Conservation (phyloP, 768 basidiomycete genomes). For the Tylopilus sp. region DNA sequence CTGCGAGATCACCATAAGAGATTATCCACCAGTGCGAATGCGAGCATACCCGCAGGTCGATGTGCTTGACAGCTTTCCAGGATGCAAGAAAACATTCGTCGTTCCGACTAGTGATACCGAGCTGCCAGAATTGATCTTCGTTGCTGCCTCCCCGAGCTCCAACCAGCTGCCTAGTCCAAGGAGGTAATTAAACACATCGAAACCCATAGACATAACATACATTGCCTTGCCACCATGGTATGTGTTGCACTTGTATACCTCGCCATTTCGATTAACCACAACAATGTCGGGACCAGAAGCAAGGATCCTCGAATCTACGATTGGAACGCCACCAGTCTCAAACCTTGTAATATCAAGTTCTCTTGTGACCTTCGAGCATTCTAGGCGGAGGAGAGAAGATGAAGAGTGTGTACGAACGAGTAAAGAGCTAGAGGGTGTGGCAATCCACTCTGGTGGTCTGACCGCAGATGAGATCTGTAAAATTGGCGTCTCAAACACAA, state of each 20-base stretch:
- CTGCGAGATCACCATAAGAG: constrained; percentile 26
- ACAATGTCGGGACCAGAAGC: constrained; percentile 34
- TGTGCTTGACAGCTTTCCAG: constrained; percentile 36
- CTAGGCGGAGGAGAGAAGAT: constrained; percentile 39
- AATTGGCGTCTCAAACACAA: constrained; percentile 64
- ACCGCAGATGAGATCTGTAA: constrained; percentile 51
- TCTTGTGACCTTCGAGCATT: constrained; percentile 26
- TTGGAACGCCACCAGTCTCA: constrained; percentile 38
- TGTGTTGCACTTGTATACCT: constrained; percentile 46
- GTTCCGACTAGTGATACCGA: constrained; percentile 36
- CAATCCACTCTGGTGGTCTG: constrained; percentile 11
- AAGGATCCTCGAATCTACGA: constrained; percentile 47
- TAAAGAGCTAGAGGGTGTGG: constrained; percentile 17
- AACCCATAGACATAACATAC: constrained; percentile 34
- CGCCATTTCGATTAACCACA: constrained; percentile 49
- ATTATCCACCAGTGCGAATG: neutral
- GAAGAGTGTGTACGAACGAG: constrained; percentile 47
- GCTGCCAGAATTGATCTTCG: constrained; percentile 48
- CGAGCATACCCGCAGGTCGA: constrained; percentile 57
- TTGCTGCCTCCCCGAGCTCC: constrained; percentile 4
- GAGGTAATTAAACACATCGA: neutral
- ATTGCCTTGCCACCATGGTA: constrained; percentile 34
- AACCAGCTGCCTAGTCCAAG: constrained; percentile 20
- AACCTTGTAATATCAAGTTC: constrained; percentile 38
- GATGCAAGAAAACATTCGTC: constrained; percentile 48